A percentile compares a stretch with the other conserved stretches of the same genome.
Evolutionary conservation across 352 stramenopile species (phyloP).

Genomic region (Globisporangium cystogenes): DNA sequence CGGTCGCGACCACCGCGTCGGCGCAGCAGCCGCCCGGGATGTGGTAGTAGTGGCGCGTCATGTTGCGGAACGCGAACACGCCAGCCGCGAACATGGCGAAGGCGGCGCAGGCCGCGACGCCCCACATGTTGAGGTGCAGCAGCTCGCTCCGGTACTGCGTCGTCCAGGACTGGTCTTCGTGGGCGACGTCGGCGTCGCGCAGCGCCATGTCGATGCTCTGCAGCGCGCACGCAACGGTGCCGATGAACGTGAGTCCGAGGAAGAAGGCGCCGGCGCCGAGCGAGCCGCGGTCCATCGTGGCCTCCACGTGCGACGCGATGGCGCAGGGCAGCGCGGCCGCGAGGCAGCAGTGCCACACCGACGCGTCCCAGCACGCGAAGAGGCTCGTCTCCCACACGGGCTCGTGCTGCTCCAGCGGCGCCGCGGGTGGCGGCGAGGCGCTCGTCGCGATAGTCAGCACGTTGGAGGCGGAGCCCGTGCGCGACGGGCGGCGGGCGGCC

Average conservation of each 20-base stretch:
- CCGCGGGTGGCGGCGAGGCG: no score
- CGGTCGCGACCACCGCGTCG: conserved; percentile 1
- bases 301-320: conserved; percentile 10
- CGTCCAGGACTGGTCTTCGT: conserved; percentile 1
- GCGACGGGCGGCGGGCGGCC: conserved; percentile 3
- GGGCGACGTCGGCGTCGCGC: no score
- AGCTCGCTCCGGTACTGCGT: conserved; percentile 3
- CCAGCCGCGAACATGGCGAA: conserved; percentile 5
- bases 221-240: conserved; percentile 3
- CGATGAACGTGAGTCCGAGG: conserved; percentile 9
- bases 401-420: not conserved
- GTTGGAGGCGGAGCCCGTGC: not conserved
- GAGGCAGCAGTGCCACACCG: conserved; percentile 10
- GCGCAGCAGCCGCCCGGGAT: conserved; percentile 6
- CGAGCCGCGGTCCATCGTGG: conserved; percentile 9
- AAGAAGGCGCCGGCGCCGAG: conserved; percentile 7
- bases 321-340: conserved; percentile 7
- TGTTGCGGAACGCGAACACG: conserved; percentile 12
- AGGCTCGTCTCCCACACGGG: conserved; percentile 10
- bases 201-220: conserved; percentile 7
- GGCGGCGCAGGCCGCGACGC: not conserved
- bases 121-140: conserved; percentile 10
- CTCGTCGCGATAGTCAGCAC: conserved; percentile 2
- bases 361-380: conserved; percentile 10
- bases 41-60: conserved; percentile 11